These are phyloP conservation scores for Coniella vitis DNA, from an alignment of 2,329 filamentous ascomycete species.

Conservation along the genomic window DNA sequence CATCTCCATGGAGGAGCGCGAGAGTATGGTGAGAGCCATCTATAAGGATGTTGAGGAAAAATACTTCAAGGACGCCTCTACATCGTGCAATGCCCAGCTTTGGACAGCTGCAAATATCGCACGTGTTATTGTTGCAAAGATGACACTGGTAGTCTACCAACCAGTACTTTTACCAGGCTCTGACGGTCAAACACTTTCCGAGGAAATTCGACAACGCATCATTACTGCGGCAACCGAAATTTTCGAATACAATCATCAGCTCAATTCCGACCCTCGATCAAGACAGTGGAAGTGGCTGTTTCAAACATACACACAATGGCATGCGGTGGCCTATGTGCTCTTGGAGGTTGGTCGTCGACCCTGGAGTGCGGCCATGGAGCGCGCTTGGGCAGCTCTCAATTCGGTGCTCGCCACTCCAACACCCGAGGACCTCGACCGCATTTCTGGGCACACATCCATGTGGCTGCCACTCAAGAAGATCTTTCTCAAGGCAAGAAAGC, in stretches of 20 bases:
- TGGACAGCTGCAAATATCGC: conserved; percentile 44
- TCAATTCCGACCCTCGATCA: conserved; percentile 43
- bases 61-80: conserved; percentile 45
- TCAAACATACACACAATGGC: conserved; percentile 53
- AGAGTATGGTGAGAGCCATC: conserved; percentile 25
- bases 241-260: conserved; percentile 47
- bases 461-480: conserved; percentile 49
- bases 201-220: conserved; percentile 28
- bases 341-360: conserved; percentile 41
- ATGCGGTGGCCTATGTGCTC: conserved; percentile 50
- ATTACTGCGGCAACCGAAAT: conserved; percentile 47
- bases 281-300: conserved; percentile 53
- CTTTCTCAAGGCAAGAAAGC: conserved; percentile 43
- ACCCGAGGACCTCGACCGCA: conserved; percentile 36
- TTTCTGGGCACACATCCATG: conserved; percentile 39
- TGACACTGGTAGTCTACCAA: conserved; percentile 48
- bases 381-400: conserved; percentile 24
- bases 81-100: conserved; percentile 37
- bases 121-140: conserved; percentile 46
- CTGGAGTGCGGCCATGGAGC: conserved; percentile 29
- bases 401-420: conserved; percentile 25
- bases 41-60: conserved; percentile 41
- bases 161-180: conserved; percentile 38
- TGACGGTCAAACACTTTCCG: conserved; percentile 26
- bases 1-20: conserved; percentile 35